Conservation (phyloP, 129 eudicot genomes). For the Helianthus annuus region HanXRQr2.0-SUNRISE NC_035437.2:26601870-26602369, state of each 20-base stretch:
- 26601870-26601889: too few relatives aligned
- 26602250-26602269: too few relatives aligned
- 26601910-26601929: background rate
- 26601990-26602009: constrained; percentile 30
- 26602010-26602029: background rate
- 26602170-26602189: too few relatives aligned
- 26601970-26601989: constrained; percentile 33
- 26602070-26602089: constrained; percentile 33
- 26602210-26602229: too few relatives aligned
- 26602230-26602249: too few relatives aligned
- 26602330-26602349: too few relatives aligned
- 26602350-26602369: too few relatives aligned
- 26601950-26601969: constrained; percentile 20
- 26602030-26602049: constrained; percentile 18
- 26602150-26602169: background rate
- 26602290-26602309: too few relatives aligned
- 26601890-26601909: background rate
- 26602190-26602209: too few relatives aligned
- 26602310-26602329: too few relatives aligned
- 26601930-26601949: constrained; percentile 20
- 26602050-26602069: constrained; percentile 28
- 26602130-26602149: constrained; percentile 12
- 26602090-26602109: constrained; percentile 31
- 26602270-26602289: too few relatives aligned
- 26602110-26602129: constrained; percentile 30